Evolutionary conservation across 805 yeast genomes (phyloP).

Genomic region (Helenozyma baotianmanensis): DNA sequence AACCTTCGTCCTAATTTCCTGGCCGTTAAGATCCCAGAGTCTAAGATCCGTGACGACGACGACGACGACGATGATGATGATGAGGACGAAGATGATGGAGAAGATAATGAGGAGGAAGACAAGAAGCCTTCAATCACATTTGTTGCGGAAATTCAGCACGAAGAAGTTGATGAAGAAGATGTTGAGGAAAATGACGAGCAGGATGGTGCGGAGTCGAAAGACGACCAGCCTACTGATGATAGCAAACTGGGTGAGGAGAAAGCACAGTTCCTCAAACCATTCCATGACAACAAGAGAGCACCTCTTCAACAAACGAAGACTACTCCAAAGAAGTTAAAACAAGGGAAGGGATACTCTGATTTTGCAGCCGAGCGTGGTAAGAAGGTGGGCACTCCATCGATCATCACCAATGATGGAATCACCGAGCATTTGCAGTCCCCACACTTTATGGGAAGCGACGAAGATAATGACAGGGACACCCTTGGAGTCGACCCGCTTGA

Average conservation of each 20-base stretch:
- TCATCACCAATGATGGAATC: constrained; percentile 34
- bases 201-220: constrained; percentile 6
- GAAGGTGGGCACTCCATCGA: constrained; percentile 27
- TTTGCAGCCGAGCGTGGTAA: constrained; percentile 3
- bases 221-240: constrained; percentile 1
- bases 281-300: too few species aligned
- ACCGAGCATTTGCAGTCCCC: constrained; percentile 33
- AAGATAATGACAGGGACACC: constrained; percentile 4
- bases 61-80: constrained; percentile 39
- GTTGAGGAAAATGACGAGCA: constrained; percentile 10
- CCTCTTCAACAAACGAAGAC: too few species aligned
- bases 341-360: constrained; percentile 5
- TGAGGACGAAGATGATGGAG: constrained; percentile 8
- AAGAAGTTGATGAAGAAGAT: constrained; percentile 14
- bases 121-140: constrained; percentile 57
- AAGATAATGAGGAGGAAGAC: constrained; percentile 6
- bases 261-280: too few species aligned
- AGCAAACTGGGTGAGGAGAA: background rate
- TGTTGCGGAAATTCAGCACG: constrained; percentile 42
- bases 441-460: constrained; percentile 26
- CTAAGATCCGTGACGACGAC: constrained; percentile 63
- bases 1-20: constrained; percentile 58
- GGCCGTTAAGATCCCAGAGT: constrained; percentile 66
- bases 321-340: too few species aligned
- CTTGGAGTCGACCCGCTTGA: background rate